phyloP scores from a whole-genome alignment of 768 basidiomycete species.

The Leccinum imitatum region DNA sequence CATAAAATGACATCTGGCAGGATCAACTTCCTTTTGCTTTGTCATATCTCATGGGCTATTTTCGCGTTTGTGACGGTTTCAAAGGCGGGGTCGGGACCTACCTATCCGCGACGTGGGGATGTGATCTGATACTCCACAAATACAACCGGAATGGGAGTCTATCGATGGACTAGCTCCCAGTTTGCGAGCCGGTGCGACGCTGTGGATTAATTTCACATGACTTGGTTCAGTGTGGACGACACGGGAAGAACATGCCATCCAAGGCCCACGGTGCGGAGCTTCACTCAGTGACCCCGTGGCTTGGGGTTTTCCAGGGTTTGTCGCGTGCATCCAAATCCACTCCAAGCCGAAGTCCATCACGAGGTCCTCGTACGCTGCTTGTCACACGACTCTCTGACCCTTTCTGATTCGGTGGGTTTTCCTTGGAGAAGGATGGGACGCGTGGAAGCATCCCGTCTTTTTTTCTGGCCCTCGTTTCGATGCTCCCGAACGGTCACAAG shows the following conservation, averaged over 20 bases:
- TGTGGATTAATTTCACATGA: neutral
- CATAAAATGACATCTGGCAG: conserved; percentile 16
- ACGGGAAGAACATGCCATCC: conserved; percentile 15
- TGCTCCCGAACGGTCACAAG: conserved; percentile 1
- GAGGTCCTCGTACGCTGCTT: neutral
- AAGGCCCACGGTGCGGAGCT: conserved; percentile 2
- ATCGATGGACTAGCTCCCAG: conserved; percentile 9
- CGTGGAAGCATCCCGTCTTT: neutral
- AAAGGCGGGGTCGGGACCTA: conserved; percentile 10
- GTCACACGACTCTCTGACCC: conserved; percentile 20
- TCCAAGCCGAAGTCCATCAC: neutral
- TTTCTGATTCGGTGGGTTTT: conserved; percentile 5
- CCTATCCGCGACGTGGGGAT: conserved; percentile 24
- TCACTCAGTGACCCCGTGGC: conserved; percentile 2
- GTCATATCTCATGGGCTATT: conserved; percentile 10
- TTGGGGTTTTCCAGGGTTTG: conserved; percentile 6
- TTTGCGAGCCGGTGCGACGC: conserved; percentile 14
- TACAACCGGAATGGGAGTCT: conserved; percentile 3
- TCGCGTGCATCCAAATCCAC: conserved; percentile 1
- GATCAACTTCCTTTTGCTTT: conserved; percentile 6
- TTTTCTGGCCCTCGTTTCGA: neutral
- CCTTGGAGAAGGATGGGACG: neutral
- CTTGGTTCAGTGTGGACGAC: conserved; percentile 8
- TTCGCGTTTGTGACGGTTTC: conserved; percentile 20
- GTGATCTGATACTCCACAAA: conserved; percentile 13